A percentile compares a stretch with the other conserved stretches of the same genome.
phyloP scores from a whole-genome alignment of 495 filamentous ascomycete genomes.

The Coniosporium apollinis region DNA sequence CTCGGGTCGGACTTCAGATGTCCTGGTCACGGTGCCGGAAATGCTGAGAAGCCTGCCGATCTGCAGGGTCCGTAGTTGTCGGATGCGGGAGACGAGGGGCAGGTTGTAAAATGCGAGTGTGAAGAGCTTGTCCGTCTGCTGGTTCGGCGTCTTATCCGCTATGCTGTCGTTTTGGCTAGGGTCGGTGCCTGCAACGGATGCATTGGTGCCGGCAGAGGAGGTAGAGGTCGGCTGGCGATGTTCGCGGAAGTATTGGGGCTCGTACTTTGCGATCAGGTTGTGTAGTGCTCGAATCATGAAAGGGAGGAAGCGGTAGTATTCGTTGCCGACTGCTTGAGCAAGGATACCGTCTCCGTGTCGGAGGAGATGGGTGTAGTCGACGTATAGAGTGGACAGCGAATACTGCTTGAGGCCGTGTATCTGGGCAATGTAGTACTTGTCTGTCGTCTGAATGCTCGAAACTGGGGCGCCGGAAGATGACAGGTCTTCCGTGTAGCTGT shows the following conservation, averaged over 20 bases:
- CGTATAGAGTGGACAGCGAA: slow-evolving; percentile 86
- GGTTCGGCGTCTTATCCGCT: slow-evolving; percentile 54
- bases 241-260: slow-evolving; percentile 81
- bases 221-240: slow-evolving; percentile 61
- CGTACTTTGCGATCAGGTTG: slow-evolving; percentile 84
- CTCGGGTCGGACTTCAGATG: slow-evolving; percentile 91
- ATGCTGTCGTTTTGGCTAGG: slow-evolving; percentile 42
- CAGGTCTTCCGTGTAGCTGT: slow-evolving; percentile 61
- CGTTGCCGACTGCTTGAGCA: slow-evolving; percentile 65
- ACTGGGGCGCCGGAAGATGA: slow-evolving; percentile 52
- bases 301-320: slow-evolving; percentile 90
- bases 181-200: slow-evolving; percentile 50
- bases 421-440: slow-evolving; percentile 93
- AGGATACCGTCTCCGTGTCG: slow-evolving; percentile 48
- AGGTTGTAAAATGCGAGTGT: slow-evolving; percentile 92
- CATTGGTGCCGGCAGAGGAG: slow-evolving; percentile 38
- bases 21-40: slow-evolving; percentile 90
- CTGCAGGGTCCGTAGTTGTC: slow-evolving; percentile 74
- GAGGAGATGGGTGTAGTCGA: slow-evolving; percentile 82
- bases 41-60: slow-evolving; percentile 88
- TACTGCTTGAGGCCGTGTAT: slow-evolving; percentile 78
- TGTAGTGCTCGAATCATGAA: slow-evolving; percentile 83
- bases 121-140: slow-evolving; percentile 93
- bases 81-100: slow-evolving; percentile 78
- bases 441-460: slow-evolving; percentile 57